Evolutionary conservation across 1,284 basidiomycete species (phyloP), one percentile per base, ranked within the genome.

Genomic region (Sporisorium iseilematis-ciliati): DNA sequence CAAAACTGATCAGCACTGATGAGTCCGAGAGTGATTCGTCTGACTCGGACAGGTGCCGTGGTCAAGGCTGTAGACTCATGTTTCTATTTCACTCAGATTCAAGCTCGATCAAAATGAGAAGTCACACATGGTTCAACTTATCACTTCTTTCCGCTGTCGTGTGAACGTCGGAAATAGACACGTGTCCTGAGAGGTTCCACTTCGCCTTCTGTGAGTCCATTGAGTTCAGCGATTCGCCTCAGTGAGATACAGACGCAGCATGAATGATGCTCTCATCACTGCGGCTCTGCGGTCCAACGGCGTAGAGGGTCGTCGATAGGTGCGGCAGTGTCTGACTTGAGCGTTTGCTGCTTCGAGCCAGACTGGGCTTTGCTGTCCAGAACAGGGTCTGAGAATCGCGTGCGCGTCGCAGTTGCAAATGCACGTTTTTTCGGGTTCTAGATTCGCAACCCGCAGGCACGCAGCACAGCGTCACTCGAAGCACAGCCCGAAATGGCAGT

Each of bases 31-130:
- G 35, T n/a, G 8, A 18, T 26, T 18, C 33, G 20, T 29, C 38
- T 41, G 29, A 26, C 18, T 42, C 38, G 16, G 25, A 54, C 52
- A 42, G 52, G 40, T 54, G 52, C 40, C 40, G 38, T 29, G 7
- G 40, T 33, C n/a, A 23, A 29, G 38, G 26, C 26, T 29, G 12
- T 10, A 3, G 16, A n/a, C 25, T n/a, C n/a, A 42, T n/a, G 7
- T 48, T 2, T 29, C 7, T 2, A 29, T 48, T n/a, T 29, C 43
- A 26, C 12, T 46, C 43, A 26, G 14, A 3, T 11, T 26, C 23
- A 26, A 26, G 16, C 23, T 26, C 43, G 43, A 25, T 46, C 43
- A 26, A 14, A 4, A 23, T 20, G 12, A 23, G 25, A 26, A 16
- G 2, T 46, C 43, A 18, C 26, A 14, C 35, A 38, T 26, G 12